These are phyloP conservation scores for Didymella arachidicola DNA, from an alignment of 2,329 filamentous ascomycete species.

Conservation along the genomic window DNA sequence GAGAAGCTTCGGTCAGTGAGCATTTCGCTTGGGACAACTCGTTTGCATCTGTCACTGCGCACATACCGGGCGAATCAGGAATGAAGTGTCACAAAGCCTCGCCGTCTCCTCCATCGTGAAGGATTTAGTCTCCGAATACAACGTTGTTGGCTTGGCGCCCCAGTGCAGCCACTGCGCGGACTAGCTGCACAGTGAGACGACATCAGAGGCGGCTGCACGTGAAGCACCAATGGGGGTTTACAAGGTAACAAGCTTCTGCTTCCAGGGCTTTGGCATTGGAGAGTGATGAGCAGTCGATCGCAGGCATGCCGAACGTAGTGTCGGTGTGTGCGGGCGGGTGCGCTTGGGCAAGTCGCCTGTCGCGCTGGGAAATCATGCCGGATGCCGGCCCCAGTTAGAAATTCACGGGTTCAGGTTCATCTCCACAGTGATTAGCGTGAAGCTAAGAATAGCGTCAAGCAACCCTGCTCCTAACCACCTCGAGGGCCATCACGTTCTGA, in stretches of 20 bases:
- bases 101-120: constrained; percentile 8
- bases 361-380: constrained; percentile 21
- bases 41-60: constrained; percentile 16
- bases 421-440: constrained; percentile 3
- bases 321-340: constrained; percentile 23
- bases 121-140: constrained; percentile 18
- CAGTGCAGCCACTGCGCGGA: constrained; percentile 23
- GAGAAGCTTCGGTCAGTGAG: constrained; percentile 30
- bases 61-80: constrained; percentile 10
- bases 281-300: constrained; percentile 38
- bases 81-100: constrained; percentile 21
- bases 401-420: constrained; percentile 11
- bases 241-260: constrained; percentile 16
- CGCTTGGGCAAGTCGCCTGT: constrained; percentile 24
- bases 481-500: constrained; percentile 15
- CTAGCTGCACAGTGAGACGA: constrained; percentile 33
- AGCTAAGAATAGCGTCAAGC: constrained; percentile 20
- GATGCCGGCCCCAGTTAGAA: constrained; percentile 17
- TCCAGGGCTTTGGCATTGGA: constrained; percentile 33
- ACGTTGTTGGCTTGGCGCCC: constrained; percentile 13
- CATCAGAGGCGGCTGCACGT: constrained; percentile 38
- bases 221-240: constrained; percentile 25
- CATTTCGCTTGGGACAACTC: constrained; percentile 17
- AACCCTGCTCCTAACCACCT: constrained; percentile 20
- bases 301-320: constrained; percentile 29